phyloP scores from a whole-genome alignment of 768 basidiomycete genomes.

The Leccinum rimulosum region DNA sequence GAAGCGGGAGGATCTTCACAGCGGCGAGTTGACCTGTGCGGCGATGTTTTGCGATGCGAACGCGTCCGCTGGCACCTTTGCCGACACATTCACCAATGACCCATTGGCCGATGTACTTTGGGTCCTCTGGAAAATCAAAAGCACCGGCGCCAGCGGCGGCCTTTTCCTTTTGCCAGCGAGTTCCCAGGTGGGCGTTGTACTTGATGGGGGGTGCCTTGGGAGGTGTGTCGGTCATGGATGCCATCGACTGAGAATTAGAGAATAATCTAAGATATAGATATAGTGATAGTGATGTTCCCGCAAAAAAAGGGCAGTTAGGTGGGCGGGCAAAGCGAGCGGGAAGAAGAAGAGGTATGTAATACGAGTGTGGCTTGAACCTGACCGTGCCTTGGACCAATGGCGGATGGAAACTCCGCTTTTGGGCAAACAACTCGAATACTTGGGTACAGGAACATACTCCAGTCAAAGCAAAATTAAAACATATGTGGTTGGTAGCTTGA shows the following conservation, averaged over 20 bases:
- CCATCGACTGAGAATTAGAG: conserved; percentile 11
- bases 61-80: conserved; percentile 91
- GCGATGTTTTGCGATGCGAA: conserved; percentile 88
- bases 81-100: conserved; percentile 91
- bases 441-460: too few relatives aligned
- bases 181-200: conserved; percentile 68
- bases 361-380: not conserved
- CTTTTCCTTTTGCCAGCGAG: conserved; percentile 87
- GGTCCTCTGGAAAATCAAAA: conserved; percentile 83
- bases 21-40: conserved; percentile 90
- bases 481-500: not conserved
- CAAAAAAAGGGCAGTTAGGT: not conserved
- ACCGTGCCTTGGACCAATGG: not conserved
- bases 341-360: not conserved
- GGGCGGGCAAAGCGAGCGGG: conserved; percentile 6
- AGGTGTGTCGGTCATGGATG: conserved; percentile 46
- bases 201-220: conserved; percentile 71
- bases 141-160: conserved; percentile 72
- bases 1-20: conserved; percentile 90
- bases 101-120: conserved; percentile 88
- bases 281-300: conserved; percentile 22
- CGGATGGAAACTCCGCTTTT: conserved; percentile 1
- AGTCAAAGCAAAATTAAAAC: too few relatives aligned
- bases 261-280: conserved; percentile 1
- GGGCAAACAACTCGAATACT: too few relatives aligned